Base-by-base conservation (phyloP, 2,329 filamentous ascomycete species). In the Dryadomyces sulphureus region DNA sequence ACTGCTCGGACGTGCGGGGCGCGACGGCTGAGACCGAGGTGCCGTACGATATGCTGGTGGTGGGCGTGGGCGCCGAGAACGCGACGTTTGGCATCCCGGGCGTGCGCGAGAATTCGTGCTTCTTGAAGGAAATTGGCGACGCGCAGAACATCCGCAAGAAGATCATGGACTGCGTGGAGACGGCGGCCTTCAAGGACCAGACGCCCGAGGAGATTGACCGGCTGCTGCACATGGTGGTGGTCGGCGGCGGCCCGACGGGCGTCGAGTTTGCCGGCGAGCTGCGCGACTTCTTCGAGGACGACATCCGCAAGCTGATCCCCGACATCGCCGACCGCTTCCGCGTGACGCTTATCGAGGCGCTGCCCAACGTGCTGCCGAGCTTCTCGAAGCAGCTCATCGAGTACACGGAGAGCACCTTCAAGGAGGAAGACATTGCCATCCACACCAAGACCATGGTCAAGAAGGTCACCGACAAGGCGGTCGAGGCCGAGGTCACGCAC, bases 131-230 rank as follows among this genome's bases (percentile, higher is more conserved):
- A 69, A 94, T 98, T 60, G 79, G 76, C 54, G 93, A 98, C 63
- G 92, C 92, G 48, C 92, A 98, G 68, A 77, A 79, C 60, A 98
- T 98, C 62, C 87, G 92, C 60, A 95, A 90, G 74, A 88, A 87
- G 67, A 95, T 98, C 66, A 98, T 98, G 92, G 92, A 98, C 70
- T 98, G 92, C 64, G 89, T 94, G 56, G 92, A 98, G 70, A 95
- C 90, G 32, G 92, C 92, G 45, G 90, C 87, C 51, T 95, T 98
- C 81, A 96, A 96, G 77, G 90, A 88, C 60, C 92, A 98, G 69
- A 73, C 77, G 34, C 69, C 76, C 16, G 86, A 92, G 54, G 93
- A 98, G 68, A 72, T 94, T 60, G 82, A 93, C 70, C 87, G 92
- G 55, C 79, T 98, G 57, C 75, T 98, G 62, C 90, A 96, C 74